Evolutionary conservation across 352 stramenopile genomes (phyloP).

Genomic region (Lagenidium sp.): DNA sequence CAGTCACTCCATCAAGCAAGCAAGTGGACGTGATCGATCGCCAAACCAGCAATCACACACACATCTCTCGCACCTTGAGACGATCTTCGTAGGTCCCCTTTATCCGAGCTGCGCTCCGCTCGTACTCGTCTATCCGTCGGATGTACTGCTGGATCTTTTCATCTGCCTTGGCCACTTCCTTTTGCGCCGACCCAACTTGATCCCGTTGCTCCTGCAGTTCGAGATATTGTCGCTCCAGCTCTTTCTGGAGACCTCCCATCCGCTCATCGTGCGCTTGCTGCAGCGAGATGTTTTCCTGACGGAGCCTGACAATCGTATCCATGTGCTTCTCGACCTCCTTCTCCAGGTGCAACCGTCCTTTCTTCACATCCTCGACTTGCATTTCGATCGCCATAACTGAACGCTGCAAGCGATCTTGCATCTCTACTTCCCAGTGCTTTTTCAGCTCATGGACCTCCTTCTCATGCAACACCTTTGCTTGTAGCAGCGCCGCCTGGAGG

Average conservation of each 20-base stretch:
- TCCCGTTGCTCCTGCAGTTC: conserved; percentile 34
- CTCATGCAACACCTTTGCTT: conserved; percentile 46
- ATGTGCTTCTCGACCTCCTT: conserved; percentile 55
- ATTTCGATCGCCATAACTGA: conserved; percentile 39
- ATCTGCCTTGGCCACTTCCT: conserved; percentile 23
- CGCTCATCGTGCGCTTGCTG: conserved; percentile 34
- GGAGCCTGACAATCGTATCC: conserved; percentile 34
- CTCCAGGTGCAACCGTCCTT: conserved; percentile 42
- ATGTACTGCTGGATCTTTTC: conserved; percentile 31
- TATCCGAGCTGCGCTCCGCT: conserved; percentile 20
- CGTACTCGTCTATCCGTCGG: conserved; percentile 32
- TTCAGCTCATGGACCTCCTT: conserved; percentile 37
- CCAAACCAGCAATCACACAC: not conserved
- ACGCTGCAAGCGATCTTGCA: conserved; percentile 46
- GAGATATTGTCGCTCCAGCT: conserved; percentile 30
- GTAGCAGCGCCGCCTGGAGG: conserved; percentile 34
- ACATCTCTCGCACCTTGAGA: conserved; percentile 16
- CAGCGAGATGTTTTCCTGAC: conserved; percentile 45
- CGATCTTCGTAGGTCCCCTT: conserved; percentile 40
- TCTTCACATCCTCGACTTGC: conserved; percentile 61
- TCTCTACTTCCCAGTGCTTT: conserved; percentile 38
- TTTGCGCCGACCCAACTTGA: conserved; percentile 16
- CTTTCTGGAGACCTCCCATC: conserved; percentile 15
- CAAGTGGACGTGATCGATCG: too few relatives aligned
- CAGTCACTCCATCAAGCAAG: too few relatives aligned